A percentile compares a stretch with the other conserved stretches of the same genome.
Evolutionary conservation across 306 rosid genomes (phyloP).

Genomic region (Pyrus betulifolia): DNA sequence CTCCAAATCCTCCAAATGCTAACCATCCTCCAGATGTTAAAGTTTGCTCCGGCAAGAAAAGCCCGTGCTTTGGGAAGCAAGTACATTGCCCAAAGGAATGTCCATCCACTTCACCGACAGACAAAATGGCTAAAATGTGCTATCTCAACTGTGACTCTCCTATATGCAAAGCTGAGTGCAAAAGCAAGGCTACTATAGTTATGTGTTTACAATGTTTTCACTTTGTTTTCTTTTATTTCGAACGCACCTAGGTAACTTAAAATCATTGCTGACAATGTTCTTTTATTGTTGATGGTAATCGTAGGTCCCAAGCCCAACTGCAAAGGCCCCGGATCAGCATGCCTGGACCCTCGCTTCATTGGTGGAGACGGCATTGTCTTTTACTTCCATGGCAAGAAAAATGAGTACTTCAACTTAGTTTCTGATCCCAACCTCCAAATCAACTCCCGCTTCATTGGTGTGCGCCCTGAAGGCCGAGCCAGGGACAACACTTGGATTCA

Average conservation of each 20-base stretch:
- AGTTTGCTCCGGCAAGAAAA: slow-evolving; percentile 19
- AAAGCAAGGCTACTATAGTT: slow-evolving; percentile 33
- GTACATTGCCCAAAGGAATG: slow-evolving; percentile 53
- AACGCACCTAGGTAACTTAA: neutral
- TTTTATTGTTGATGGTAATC: neutral
- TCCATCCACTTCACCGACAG: slow-evolving; percentile 39
- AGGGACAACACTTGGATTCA: slow-evolving; percentile 86
- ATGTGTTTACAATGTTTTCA: neutral
- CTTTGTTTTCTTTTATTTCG: neutral
- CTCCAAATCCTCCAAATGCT: too few relatives aligned
- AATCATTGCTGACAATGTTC: neutral
- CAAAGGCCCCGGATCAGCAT: slow-evolving; percentile 69
- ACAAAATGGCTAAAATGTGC: slow-evolving; percentile 65
- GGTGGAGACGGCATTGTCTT: slow-evolving; percentile 77
- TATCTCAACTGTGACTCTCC: slow-evolving; percentile 59
- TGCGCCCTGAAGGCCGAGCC: slow-evolving; percentile 47
- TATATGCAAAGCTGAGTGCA: slow-evolving; percentile 64
- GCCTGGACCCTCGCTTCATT: slow-evolving; percentile 76
- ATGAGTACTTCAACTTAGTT: slow-evolving; percentile 65
- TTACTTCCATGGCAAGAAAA: slow-evolving; percentile 73
- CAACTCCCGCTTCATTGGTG: slow-evolving; percentile 74
- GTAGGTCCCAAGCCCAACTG: slow-evolving; percentile 65
- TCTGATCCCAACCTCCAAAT: slow-evolving; percentile 57
- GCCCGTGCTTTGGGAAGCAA: slow-evolving; percentile 46
- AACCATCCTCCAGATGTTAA: neutral